Percentiles rank a stretch among this genome's conserved stretches.
These are phyloP conservation scores for Phycomyces blakesleeanus DNA, from an alignment of 192 early-diverging fungal species.

Conservation along the genomic window DNA sequence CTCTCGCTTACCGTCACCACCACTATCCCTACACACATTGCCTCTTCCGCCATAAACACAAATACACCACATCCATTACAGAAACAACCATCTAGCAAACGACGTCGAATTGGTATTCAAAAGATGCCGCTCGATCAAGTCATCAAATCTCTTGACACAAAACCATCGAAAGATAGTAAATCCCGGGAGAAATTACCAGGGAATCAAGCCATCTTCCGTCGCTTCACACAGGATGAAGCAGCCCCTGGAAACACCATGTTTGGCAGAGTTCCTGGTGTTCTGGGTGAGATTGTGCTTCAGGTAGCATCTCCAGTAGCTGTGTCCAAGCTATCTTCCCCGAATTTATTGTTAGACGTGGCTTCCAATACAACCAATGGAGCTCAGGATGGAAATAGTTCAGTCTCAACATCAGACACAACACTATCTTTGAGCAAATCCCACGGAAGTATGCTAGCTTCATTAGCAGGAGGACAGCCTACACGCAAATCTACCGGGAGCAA, in stretches of 20 bases:
- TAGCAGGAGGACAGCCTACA: neutral
- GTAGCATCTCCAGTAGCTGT: slow-evolving; percentile 25
- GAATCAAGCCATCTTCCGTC: neutral
- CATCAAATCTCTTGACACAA: neutral
- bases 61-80: neutral
- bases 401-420: too few species aligned
- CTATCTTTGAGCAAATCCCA: neutral
- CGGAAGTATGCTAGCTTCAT: slow-evolving; percentile 1
- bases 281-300: slow-evolving; percentile 19
- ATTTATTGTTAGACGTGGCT: slow-evolving; percentile 24
- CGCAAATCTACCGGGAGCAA: neutral
- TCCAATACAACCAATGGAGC: neutral
- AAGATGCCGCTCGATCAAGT: neutral
- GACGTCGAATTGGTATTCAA: neutral
- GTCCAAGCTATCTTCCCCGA: slow-evolving; percentile 28
- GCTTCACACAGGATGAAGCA: slow-evolving; percentile 16
- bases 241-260: slow-evolving; percentile 22
- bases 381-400: too few species aligned
- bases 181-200: neutral
- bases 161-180: neutral
- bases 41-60: neutral
- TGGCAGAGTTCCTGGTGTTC: slow-evolving; percentile 11
- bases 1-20: neutral
- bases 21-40: neutral
- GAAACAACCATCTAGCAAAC: neutral